Evolutionary conservation across 805 yeast genomes (phyloP).

Genomic region (Saccharomycopsis selenospora): DNA sequence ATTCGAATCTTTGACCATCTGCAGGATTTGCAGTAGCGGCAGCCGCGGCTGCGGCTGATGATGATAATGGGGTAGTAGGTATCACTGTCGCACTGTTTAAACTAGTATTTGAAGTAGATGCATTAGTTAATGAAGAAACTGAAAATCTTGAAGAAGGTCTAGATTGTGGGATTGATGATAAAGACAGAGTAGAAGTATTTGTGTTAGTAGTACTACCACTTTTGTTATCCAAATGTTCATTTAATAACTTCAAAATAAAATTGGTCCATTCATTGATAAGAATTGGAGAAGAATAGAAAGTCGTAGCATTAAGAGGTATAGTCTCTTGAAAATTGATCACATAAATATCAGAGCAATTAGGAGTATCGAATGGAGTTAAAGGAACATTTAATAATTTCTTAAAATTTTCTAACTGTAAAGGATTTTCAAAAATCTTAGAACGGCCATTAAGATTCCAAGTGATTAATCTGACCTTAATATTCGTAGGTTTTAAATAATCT

Average conservation of each 20-base stretch:
- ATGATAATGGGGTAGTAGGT: not conserved
- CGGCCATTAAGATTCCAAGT: conserved; percentile 37
- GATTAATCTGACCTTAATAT: conserved; percentile 26
- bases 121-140: not conserved
- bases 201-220: not conserved
- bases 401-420: conserved; percentile 18
- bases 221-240: conserved; percentile 1
- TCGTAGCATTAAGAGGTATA: conserved; percentile 37
- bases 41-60: not conserved
- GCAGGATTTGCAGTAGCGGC: not conserved
- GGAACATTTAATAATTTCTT: conserved; percentile 22
- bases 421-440: conserved; percentile 19
- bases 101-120: not conserved
- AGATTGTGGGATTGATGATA: not conserved
- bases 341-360: conserved; percentile 30
- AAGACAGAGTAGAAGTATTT: not conserved
- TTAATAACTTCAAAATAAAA: conserved; percentile 24
- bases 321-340: conserved; percentile 45
- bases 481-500: conserved; percentile 14
- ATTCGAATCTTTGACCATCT: conserved; percentile 20
- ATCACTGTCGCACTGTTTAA: not conserved
- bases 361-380: conserved; percentile 3
- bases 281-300: conserved; percentile 30
- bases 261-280: conserved; percentile 32
- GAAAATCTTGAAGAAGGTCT: not conserved